A percentile compares a stretch with the other conserved stretches of the same genome.
Conservation (phyloP, 2,329 filamentous ascomycete genomes). For the Geosmithia morbida region DNA sequence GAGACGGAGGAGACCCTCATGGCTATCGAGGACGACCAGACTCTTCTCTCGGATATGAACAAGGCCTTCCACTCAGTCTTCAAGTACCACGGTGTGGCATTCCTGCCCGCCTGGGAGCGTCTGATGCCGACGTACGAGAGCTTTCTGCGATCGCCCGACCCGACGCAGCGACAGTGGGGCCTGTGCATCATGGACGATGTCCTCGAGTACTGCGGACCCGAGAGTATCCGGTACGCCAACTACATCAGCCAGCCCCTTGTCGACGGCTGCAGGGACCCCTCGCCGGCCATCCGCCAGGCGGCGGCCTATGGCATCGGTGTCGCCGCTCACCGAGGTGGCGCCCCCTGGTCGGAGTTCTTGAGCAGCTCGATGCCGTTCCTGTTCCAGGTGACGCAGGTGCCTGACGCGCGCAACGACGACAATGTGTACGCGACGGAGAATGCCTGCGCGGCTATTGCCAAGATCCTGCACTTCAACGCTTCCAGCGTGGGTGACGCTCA, state of each 20-base stretch:
- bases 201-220: conserved; percentile 84
- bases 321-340: conserved; percentile 82
- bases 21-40: conserved; percentile 95
- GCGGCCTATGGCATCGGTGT: conserved; percentile 94
- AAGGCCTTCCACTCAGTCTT: conserved; percentile 99
- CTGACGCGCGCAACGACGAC: conserved; percentile 75
- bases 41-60: conserved; percentile 96
- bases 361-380: conserved; percentile 65
- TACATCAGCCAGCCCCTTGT: conserved; percentile 80
- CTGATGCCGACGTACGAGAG: conserved; percentile 73
- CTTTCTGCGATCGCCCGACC: conserved; percentile 69
- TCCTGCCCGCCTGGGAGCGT: conserved; percentile 78
- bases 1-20: conserved; percentile 75
- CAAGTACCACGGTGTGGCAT: conserved; percentile 80
- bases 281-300: conserved; percentile 86
- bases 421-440: conserved; percentile 97
- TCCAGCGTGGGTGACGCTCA: conserved; percentile 63
- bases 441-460: conserved; percentile 88
- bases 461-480: conserved; percentile 85
- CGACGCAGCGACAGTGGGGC: conserved; percentile 96
- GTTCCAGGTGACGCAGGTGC: conserved; percentile 71
- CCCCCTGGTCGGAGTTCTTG: conserved; percentile 77
- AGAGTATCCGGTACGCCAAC: conserved; percentile 74
- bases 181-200: conserved; percentile 98
- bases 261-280: conserved; percentile 70